Base-by-base conservation (phyloP, 805 yeast species). In the Priceomyces haplophilus region DNA sequence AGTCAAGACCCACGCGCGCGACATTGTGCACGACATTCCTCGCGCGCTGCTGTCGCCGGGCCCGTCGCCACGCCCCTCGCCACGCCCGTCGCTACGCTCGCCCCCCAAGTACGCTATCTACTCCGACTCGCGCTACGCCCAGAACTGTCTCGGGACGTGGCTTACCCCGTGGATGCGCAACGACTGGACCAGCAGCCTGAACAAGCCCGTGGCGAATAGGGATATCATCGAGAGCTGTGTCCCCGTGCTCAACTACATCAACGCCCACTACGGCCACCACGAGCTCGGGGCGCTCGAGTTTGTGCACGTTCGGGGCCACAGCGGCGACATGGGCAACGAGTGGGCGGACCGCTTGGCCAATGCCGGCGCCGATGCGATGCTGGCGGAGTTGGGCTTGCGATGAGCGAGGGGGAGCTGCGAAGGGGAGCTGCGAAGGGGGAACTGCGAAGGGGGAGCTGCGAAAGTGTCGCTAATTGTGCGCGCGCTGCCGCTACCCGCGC, bases 341-440 rank as follows among this genome's bases (percentile, higher is more conserved):
- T 68, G 58, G 54, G 97, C 96, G 0, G 96, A 89, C 56, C 55
- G 55, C 38, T 65, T 89, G 37, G 97, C 97, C 2, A 82, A 75
- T 43, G 40, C 50, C n/a, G 93, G 86, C 7, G 83, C 82, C 12
- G 71, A 66, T 42, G 48, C 48, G 34, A 52, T 64, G 50, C 24
- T 29, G n/a, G 27, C 21, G 16, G 36, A 33, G 11, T 33, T 38
- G 11, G 29, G 16, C 13, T 24, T 21, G 27, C 6, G 7, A 19
- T 10, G 20, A 12, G 12, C 13, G 16, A 25, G 12, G 29, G 10
- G 12, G 29, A 10, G 12, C 10, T 10, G 29, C 11, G 29, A 25
- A 25, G 29, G 12, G 12, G 29, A 34, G 16, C 18, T 21, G 16
- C 7, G 17, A n/a, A 25, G 12, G 29, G 10, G 12, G 29, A 10